Evolutionary conservation across 495 filamentous ascomycete genomes (phyloP).

Genomic region (Aspergillus asperescens): DNA sequence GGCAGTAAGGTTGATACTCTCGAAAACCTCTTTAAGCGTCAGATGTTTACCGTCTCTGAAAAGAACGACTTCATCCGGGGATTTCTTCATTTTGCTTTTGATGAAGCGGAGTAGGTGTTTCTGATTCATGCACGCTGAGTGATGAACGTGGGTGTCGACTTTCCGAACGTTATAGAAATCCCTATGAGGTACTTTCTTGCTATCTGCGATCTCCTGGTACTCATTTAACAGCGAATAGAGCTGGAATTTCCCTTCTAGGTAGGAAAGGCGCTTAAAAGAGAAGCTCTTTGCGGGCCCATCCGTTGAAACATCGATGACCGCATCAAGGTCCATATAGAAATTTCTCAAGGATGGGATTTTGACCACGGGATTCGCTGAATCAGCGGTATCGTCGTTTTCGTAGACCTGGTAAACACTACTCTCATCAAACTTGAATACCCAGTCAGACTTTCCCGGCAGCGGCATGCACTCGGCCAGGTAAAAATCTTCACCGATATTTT

Average conservation of each 20-base stretch:
- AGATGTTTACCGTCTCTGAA: constrained; percentile 89
- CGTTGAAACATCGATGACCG: constrained; percentile 74
- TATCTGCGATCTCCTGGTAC: constrained; percentile 96
- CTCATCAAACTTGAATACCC: constrained; percentile 74
- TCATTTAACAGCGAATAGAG: constrained; percentile 88
- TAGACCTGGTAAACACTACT: constrained; percentile 90
- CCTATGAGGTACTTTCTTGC: constrained; percentile 91
- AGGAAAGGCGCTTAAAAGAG: constrained; percentile 88
- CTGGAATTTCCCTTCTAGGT: constrained; percentile 94
- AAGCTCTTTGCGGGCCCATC: constrained; percentile 97
- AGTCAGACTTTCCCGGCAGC: constrained; percentile 56
- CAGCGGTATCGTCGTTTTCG: constrained; percentile 53
- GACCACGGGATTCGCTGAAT: constrained; percentile 61
- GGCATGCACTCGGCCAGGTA: constrained; percentile 69
- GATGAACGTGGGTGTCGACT: constrained; percentile 98
- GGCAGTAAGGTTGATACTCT: constrained; percentile 92
- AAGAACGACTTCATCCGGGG: constrained; percentile 85
- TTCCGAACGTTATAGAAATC: constrained; percentile 99
- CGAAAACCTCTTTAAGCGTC: constrained; percentile 89
- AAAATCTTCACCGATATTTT: constrained; percentile 90
- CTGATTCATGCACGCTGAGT: constrained; percentile 99
- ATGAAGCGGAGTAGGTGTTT: constrained; percentile 97
- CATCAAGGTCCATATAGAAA: constrained; percentile 92
- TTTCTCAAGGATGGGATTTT: constrained; percentile 83
- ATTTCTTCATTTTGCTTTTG: constrained; percentile 99